Base-by-base conservation (phyloP, 306 rosid species). In the Gastrolobium bilobum region DNA sequence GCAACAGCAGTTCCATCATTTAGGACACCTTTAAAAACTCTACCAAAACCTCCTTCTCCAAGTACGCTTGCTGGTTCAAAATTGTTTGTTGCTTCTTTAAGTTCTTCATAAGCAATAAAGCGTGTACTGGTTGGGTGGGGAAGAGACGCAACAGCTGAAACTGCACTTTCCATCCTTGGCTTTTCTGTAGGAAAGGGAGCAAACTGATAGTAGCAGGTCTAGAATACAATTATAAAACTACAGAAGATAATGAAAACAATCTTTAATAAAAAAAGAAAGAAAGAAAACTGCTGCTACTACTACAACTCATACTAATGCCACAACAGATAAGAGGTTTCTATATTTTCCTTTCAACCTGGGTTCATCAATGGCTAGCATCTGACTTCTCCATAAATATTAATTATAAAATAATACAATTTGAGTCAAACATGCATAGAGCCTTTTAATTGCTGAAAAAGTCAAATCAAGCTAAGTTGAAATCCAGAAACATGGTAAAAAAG, bases 11-110 rank as follows among this genome's bases (percentile, higher is more conserved):
- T 95, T 85, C 99, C 99, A 44, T 95, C 97, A 81, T 81, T 86
- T 56, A 96, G 88, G 78, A 91, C 92, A 51, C 99, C 99, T 90
- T 89, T 96, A 79, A 87, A 96, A 62, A 96, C 98, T 84, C 76
- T 88, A 78, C 99, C 99, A 78, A 96, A 93, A 53, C 98, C 96
- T 57, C 98, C 98, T 88, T 96, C 99, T 86, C 99, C 99, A 44
- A 96, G 90, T 48, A 93, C 46, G 50, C 96, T 91, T 11, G 91
- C 85, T 53, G 89, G 15, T 87, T 93, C 96, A 84, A 95, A 95
- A 89, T 95, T 93, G 83, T 90, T 93, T 62, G 99, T 95, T 77
- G 99, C 98, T 80, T 87, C 97, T 83, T 87, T 91, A 76, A 96
- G 99, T 84, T 96, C 99, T 81, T 95, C 99, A 69, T 87, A 91